Conservation (phyloP, 805 yeast species). For the Hanseniaspora guilliermondii region DNA sequence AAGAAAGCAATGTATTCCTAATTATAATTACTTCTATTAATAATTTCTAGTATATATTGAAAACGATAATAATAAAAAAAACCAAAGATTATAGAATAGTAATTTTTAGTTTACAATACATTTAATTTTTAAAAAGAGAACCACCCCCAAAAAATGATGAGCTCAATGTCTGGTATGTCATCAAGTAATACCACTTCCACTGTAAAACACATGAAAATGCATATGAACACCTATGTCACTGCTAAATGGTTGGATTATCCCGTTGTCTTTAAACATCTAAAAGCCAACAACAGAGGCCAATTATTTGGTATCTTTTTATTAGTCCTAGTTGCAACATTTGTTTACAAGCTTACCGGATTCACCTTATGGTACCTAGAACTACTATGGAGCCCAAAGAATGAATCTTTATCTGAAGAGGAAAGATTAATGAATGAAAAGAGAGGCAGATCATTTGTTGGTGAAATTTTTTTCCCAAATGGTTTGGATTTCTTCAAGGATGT, state of each 20-base stretch:
- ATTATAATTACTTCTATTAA: no score
- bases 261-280: conserved; percentile 44
- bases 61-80: not conserved
- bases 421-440: conserved; percentile 15
- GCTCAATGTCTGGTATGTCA: conserved; percentile 1
- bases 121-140: no score
- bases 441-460: conserved; percentile 15
- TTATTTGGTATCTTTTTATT: conserved; percentile 66
- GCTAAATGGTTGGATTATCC: conserved; percentile 42
- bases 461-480: conserved; percentile 19
- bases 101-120: no score
- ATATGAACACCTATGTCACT: conserved; percentile 51
- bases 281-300: conserved; percentile 42
- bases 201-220: conserved; percentile 20
- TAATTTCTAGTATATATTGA: no score
- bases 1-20: no score
- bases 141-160: not conserved
- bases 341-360: conserved; percentile 48
- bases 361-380: conserved; percentile 54
- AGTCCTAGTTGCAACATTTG: conserved; percentile 46
- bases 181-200: not conserved
- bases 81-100: no score
- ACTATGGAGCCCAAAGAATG: conserved; percentile 29
- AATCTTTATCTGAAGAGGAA: conserved; percentile 28
- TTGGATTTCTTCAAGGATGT: conserved; percentile 32